Base-by-base conservation (phyloP, 2,329 filamentous ascomycete species). In the Epichloe glyceriae region DNA sequence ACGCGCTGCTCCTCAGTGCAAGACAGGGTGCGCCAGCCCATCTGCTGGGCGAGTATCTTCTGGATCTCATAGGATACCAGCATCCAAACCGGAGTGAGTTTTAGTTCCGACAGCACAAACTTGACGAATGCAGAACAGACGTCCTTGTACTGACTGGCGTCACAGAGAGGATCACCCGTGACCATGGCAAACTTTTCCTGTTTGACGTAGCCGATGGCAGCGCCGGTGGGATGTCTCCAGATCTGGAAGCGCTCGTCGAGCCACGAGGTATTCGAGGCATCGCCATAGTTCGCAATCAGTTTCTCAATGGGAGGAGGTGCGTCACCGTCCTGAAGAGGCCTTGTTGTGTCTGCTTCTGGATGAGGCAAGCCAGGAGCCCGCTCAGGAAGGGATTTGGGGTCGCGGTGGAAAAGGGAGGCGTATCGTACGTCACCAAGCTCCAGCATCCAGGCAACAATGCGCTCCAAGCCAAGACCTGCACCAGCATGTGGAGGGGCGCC, bases 251-350 rank as follows among this genome's bases (percentile, higher is more conserved):
- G 82, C 6, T 89, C 86, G 64, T 96, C 90, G 7, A 93, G 78
- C 88, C 89, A 96, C 0, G 88, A 93, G 0, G 90, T 96, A 62
- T 95, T 94, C 46, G 88, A 89, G 2, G 90, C 88, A 66, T 96
- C 90, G 55, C 90, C 90, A 59, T 96, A 96, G 67, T 96, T 96
- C 62, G 88, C 88, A 64, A 96, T 89, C 41, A 96, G 81, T 63
- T 95, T 85, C 64, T 90, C 87, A 5, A 96, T 65, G 0, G 87
- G 76, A 48, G 87, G 76, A 48, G 89, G 89, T 50, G 85, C 72
- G 47, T 82, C 74, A 61, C 71, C 74, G 51, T 68, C 73, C 57
- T 67, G 57, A 11, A 67, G 67, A 45, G 64, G 62, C 57, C 70
- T 69, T 12, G 69, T 76, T 0, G 90, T 96, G 62, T 89, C 89